Conservation (phyloP, 208 protist genomes). For the Angomonas deanei region DNA sequence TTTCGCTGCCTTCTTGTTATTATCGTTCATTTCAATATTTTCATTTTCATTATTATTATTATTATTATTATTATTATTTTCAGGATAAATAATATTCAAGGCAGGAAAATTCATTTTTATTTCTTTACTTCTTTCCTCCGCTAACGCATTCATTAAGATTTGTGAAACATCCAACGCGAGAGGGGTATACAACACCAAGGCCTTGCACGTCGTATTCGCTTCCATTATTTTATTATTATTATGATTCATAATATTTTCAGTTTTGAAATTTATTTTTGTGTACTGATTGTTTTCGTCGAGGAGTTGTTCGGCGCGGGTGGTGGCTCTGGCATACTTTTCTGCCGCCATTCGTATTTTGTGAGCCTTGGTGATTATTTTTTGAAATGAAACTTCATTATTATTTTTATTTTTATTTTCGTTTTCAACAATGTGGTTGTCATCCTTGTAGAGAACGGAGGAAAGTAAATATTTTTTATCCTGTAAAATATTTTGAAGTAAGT, state of each 20-base stretch:
- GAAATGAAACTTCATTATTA: neutral
- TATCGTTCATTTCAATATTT: neutral
- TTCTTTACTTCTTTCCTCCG: too few species aligned
- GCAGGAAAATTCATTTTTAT: neutral
- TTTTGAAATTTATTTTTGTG: neutral
- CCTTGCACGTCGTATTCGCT: too few species aligned
- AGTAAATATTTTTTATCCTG: too few species aligned
- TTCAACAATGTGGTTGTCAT: too few species aligned
- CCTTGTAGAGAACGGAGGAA: too few species aligned
- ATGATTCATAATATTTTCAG: neutral
- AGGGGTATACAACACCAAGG: too few species aligned
- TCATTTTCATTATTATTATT: neutral
- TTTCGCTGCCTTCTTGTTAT: neutral
- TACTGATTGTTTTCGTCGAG: neutral
- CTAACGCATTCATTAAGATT: too few species aligned
- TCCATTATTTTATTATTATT: neutral
- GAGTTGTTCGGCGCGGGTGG: too few species aligned
- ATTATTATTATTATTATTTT: constrained; percentile 3
- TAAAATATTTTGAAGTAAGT: too few species aligned
- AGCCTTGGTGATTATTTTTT: neutral
- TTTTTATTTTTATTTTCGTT: neutral
- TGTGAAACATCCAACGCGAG: too few species aligned
- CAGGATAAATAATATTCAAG: neutral
- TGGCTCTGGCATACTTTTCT: too few species aligned
- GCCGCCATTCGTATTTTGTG: neutral